Base-by-base conservation (phyloP, 768 basidiomycete genomes). In the Auricularia auricula-judae region DNA sequence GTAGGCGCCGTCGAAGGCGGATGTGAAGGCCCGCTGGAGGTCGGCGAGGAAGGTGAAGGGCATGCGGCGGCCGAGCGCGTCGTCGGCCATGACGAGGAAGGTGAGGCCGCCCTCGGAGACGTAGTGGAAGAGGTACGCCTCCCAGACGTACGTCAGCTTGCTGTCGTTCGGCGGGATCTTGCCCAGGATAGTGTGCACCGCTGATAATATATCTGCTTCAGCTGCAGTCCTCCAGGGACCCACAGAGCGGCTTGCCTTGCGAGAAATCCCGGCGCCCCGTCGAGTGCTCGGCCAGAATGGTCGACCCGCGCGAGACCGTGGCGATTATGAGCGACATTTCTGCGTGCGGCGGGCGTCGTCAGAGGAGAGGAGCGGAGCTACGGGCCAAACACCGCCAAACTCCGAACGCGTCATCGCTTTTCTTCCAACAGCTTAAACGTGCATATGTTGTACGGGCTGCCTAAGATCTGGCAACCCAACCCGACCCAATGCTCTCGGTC, bases 41-140 rank as follows among this genome's bases (percentile, higher is more conserved):
- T 95, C 93, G 43, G 82, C 79, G 3, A 99, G 80, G 76, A 98
- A 99, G 3, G 90, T 89, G 71, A 98, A 99, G 11, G 97, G 94
- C 82, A 93, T 89, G 67, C 94, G 91, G 91, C 96, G 82, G 64
- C 94, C 95, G 18, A 86, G 91, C 47, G 87, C 82, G 73, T 98
- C 95, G 72, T 98, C 93, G 4, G 93, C 92, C 87, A 99, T 94
- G 63, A 94, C 91, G 29, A 98, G 82, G 74, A 89, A 95, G 43
- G 87, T 86, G 72, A 91, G 86, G 0, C 92, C 92, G 18, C 86
- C 87, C 67, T 93, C 91, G 4, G 91, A 90, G 68, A 96, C 82
- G 75, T 98, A 97, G 76, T 98, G 94, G 71, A 98, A 95, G 10
- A 95, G 80, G 71, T 89, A 95, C 76, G 94, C 87, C 70, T 92